These are phyloP conservation scores for Rhynchosporium secalis DNA, from an alignment of 2,329 filamentous ascomycete species.

Conservation along the genomic window DNA sequence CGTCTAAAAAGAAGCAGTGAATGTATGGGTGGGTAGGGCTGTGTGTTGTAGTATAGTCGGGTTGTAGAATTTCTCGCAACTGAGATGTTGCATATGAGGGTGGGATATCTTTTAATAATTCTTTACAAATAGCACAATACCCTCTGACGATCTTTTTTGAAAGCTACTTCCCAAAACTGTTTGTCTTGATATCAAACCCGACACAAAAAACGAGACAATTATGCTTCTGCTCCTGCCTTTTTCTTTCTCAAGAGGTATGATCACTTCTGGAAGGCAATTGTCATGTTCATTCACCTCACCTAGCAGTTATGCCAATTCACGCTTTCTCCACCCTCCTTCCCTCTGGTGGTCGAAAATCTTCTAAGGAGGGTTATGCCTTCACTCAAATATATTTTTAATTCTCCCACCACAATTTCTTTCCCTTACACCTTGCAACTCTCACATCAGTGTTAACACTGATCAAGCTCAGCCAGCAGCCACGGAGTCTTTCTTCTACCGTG, in stretches of 20 bases:
- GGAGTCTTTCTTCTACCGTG: background rate
- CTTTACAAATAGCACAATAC: background rate
- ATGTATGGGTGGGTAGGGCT: background rate
- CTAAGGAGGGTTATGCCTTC: background rate
- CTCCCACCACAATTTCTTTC: background rate
- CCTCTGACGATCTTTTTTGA: no score
- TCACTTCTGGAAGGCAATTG: background rate
- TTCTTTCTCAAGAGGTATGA: background rate
- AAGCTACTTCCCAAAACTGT: background rate
- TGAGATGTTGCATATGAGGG: background rate
- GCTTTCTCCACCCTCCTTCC: background rate
- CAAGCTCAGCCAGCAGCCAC: background rate
- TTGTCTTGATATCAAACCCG: background rate
- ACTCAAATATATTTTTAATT: background rate
- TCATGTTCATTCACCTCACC: background rate
- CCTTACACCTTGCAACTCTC: background rate
- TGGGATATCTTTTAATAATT: constrained; percentile 2
- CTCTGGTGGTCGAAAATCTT: background rate
- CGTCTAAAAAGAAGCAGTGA: constrained; percentile 42
- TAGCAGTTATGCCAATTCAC: background rate
- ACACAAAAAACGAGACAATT: background rate
- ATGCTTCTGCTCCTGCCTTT: background rate
- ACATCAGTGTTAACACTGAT: background rate
- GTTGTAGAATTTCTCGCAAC: background rate
- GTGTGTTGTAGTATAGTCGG: background rate